Conservation (phyloP, 2,329 filamentous ascomycete genomes). For the Pestalotiopsis sp. region DNA sequence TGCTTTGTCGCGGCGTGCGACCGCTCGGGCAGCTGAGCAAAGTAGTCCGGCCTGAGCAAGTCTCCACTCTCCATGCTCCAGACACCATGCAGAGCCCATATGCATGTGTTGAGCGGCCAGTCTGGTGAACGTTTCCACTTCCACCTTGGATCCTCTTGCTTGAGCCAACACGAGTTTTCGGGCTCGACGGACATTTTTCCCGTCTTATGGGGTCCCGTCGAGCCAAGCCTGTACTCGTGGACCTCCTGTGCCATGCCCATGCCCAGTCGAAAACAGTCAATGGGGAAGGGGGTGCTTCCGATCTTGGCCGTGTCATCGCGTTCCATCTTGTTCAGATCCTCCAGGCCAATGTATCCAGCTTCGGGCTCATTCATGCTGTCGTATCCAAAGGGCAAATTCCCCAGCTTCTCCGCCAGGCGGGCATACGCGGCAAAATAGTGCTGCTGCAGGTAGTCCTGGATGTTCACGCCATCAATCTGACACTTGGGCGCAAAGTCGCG, state of each 20-base stretch:
- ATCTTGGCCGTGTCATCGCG: slow-evolving; percentile 22
- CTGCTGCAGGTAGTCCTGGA: slow-evolving; percentile 26
- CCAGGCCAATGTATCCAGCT: slow-evolving; percentile 20
- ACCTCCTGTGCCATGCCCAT: slow-evolving; percentile 21
- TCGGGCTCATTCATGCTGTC: slow-evolving; percentile 29
- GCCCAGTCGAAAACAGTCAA: slow-evolving; percentile 22
- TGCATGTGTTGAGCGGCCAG: slow-evolving; percentile 21
- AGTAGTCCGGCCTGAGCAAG: slow-evolving; percentile 20
- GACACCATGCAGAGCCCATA: slow-evolving; percentile 26
- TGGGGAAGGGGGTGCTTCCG: slow-evolving; percentile 21
- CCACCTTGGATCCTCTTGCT: slow-evolving; percentile 21
- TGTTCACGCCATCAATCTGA: slow-evolving; percentile 21
- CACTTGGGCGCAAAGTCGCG: slow-evolving; percentile 22
- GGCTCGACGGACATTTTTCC: slow-evolving; percentile 18
- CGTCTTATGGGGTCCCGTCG: slow-evolving; percentile 22
- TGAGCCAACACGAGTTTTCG: slow-evolving; percentile 19
- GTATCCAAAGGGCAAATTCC: slow-evolving; percentile 20
- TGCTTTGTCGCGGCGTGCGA: slow-evolving; percentile 8
- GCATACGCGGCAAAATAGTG: slow-evolving; percentile 23
- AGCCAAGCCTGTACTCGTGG: slow-evolving; percentile 20
- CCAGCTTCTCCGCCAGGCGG: slow-evolving; percentile 17
- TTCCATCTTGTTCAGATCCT: slow-evolving; percentile 18
- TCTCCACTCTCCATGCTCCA: slow-evolving; percentile 21
- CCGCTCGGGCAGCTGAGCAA: slow-evolving; percentile 15
- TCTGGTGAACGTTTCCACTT: slow-evolving; percentile 16